These are phyloP conservation scores for Colletotrichum cuscutae DNA, from an alignment of 2,329 filamentous ascomycete genomes.

Conservation along the genomic window DNA sequence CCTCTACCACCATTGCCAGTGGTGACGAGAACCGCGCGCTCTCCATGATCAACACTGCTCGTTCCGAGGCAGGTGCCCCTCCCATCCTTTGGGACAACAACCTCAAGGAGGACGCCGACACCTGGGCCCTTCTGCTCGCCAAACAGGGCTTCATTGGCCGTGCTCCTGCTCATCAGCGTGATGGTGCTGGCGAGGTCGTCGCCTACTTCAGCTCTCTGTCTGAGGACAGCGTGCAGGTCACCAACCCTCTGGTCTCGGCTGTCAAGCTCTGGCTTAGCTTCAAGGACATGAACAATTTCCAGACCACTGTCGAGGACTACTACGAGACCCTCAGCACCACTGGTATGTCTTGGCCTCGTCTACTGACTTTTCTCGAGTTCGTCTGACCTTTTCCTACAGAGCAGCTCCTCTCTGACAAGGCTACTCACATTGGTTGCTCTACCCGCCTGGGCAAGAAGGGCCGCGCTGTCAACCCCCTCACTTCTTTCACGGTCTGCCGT, in stretches of 20 bases:
- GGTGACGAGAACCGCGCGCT: neutral
- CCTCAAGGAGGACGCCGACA: neutral
- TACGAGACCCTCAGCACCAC: neutral
- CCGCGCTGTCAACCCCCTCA: neutral
- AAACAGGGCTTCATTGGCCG: neutral
- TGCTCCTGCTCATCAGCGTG: constrained; percentile 8
- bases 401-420: constrained; percentile 10
- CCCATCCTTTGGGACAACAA: neutral
- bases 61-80: neutral
- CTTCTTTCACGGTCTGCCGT: constrained; percentile 12
- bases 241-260: neutral
- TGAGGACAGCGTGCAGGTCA: neutral
- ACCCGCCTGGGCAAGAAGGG: neutral
- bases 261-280: constrained; percentile 9
- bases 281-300: neutral
- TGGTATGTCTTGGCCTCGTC: neutral
- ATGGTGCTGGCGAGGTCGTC: constrained; percentile 10
- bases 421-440: constrained; percentile 8
- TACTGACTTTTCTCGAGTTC: neutral
- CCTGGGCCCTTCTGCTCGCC: neutral
- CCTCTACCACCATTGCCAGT: neutral
- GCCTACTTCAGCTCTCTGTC: neutral
- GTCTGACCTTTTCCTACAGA: neutral
- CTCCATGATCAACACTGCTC: neutral
- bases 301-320: neutral